Evolutionary conservation across 83 land plant genomes (phyloP), one percentile per base, ranked within the genome.

Genomic region (Picea abies): DNA sequence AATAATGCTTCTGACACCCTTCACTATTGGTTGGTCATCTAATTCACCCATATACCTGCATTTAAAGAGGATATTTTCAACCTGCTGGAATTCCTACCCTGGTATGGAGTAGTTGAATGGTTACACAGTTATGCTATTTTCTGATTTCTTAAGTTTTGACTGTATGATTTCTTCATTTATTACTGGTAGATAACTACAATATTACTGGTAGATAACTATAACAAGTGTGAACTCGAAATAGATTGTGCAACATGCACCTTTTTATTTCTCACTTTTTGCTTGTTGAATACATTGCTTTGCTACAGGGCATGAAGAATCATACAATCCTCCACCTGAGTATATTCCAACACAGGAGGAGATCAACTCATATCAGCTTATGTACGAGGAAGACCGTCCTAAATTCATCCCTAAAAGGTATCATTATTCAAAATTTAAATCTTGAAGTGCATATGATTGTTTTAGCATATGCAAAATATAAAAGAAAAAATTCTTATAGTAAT

Each of bases 351-450:
- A 94, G 83, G 99, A 98, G 83, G 99, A 98, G 80, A 84, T 98
- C 6, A 94, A 93, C 71, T 84, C 96, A 49, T 96, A 94, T 81
- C 88, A 94, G 80, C 87, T 96, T 9, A 91, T 98, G 93, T 94
- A 88, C 93, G 99, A 98, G 83, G 99, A 98, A 87, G 99, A 98
- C 80, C 95, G 99, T 16, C 99, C 99, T 60, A 96, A 94, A 78
- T 96, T 96, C 85, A 93, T 98, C 39, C 99, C 99, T 0, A 89
- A 78, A 81, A 89, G 93, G 99, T 96, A 81, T 60, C 37, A 15
- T 35, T 82, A 16, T 37, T 63, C 23, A 82, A 63, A 7, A 14
- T 80, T 73, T 56, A 29, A 9, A 37, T 49, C 16, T 41, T 0
- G 65, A 39, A 41, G 25, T 44, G 22, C 39, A n/a, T 56, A 41